A percentile compares a stretch with the other conserved stretches of the same genome.
Evolutionary conservation across 768 basidiomycete genomes (phyloP).

Genomic region (Pleurotus citrinopileatus): DNA sequence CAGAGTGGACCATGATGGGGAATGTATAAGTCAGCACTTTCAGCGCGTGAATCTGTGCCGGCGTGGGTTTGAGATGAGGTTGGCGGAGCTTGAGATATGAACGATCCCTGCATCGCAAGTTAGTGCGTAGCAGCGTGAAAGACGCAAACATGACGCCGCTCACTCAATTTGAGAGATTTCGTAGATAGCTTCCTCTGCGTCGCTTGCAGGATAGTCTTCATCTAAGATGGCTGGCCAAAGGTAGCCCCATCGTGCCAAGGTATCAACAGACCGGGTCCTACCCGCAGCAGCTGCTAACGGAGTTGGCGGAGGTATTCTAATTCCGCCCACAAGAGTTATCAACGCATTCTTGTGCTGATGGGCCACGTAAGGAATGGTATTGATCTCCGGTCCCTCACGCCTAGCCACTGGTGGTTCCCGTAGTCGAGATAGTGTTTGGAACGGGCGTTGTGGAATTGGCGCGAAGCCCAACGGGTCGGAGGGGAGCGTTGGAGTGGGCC

Average conservation of each 20-base stretch:
- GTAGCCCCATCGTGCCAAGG: conserved; percentile 40
- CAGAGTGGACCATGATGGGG: conserved; percentile 37
- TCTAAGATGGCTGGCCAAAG: conserved; percentile 50
- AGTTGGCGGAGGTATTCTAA: neutral
- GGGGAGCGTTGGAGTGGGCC: conserved; percentile 18
- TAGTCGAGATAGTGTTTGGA: conserved; percentile 15
- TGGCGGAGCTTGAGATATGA: conserved; percentile 52
- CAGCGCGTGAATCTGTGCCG: conserved; percentile 63
- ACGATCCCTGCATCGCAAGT: conserved; percentile 46
- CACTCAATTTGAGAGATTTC: conserved; percentile 37
- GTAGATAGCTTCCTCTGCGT: conserved; percentile 35
- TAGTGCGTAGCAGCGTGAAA: too few species aligned
- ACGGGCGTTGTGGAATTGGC: conserved; percentile 17
- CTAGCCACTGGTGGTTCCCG: neutral
- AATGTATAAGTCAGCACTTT: conserved; percentile 60
- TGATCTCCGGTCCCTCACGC: conserved; percentile 2
- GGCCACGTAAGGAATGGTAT: conserved; percentile 27
- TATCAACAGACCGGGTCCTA: conserved; percentile 27
- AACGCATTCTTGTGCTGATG: conserved; percentile 44
- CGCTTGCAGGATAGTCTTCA: conserved; percentile 38
- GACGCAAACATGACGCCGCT: neutral
- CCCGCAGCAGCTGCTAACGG: neutral
- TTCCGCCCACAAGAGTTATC: conserved; percentile 24
- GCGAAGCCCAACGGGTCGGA: conserved; percentile 1
- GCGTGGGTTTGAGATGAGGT: conserved; percentile 45